phyloP scores from a whole-genome alignment of 1,284 basidiomycete genomes.

The Ustilago hordei region DNA sequence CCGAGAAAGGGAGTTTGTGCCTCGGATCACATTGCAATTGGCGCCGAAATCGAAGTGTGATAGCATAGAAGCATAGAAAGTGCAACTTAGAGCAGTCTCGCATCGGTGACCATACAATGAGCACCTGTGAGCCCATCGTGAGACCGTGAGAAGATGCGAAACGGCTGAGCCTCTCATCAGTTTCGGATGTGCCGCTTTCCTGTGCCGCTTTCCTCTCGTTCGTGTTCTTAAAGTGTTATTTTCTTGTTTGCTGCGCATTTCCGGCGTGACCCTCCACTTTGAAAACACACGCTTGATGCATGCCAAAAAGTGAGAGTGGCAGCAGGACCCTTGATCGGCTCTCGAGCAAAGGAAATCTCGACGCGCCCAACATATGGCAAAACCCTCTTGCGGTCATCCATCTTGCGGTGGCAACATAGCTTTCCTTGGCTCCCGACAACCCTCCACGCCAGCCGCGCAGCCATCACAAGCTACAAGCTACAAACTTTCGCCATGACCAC shows the following conservation, averaged over 20 bases:
- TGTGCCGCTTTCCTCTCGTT: background rate
- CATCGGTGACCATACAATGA: background rate
- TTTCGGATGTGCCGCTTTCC: background rate
- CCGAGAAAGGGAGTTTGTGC: constrained; percentile 83
- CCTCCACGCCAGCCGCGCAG: background rate
- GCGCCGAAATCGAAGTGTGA: constrained; percentile 65
- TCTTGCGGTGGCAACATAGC: background rate
- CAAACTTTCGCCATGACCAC: constrained; percentile 4
- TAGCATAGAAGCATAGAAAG: background rate
- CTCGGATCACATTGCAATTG: constrained; percentile 87
- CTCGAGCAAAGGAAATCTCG: background rate
- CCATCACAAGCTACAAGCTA: background rate
- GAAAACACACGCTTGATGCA: background rate
- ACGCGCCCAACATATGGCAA: background rate
- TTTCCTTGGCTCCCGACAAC: background rate
- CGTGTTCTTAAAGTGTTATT: background rate
- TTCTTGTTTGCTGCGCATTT: background rate
- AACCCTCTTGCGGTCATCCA: background rate
- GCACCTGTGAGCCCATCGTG: background rate
- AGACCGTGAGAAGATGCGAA: background rate
- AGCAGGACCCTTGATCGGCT: background rate
- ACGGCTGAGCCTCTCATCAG: background rate
- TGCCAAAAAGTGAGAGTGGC: background rate
- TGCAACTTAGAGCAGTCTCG: background rate
- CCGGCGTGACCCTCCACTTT: constrained; percentile 3